Conservation (phyloP, 2,329 filamentous ascomycete genomes). For the Penicillium expansum region DNA sequence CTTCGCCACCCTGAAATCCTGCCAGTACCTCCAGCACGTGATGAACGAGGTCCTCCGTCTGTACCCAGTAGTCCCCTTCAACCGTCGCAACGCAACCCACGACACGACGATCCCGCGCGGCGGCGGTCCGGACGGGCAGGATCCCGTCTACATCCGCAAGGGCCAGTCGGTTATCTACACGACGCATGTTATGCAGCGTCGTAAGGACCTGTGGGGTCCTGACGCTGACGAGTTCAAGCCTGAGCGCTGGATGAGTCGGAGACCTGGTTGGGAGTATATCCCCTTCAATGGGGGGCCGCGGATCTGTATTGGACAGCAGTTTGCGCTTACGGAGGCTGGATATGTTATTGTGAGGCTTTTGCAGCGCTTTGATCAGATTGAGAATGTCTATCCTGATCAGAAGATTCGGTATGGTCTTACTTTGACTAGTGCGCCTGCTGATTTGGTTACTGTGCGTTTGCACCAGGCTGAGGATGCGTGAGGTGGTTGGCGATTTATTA, state of each 20-base stretch:
- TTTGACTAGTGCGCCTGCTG: slow-evolving; percentile 29
- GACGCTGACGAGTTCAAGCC: slow-evolving; percentile 59
- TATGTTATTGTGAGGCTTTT: slow-evolving; percentile 71
- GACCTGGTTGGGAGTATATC: slow-evolving; percentile 65
- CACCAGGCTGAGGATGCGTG: slow-evolving; percentile 26
- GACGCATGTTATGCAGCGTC: slow-evolving; percentile 70
- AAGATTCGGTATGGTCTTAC: slow-evolving; percentile 23
- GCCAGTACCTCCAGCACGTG: slow-evolving; percentile 38
- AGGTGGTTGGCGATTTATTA: background rate
- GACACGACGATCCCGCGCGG: slow-evolving; percentile 50
- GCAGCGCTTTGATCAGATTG: slow-evolving; percentile 66
- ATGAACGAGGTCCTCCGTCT: slow-evolving; percentile 46
- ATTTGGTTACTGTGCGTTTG: slow-evolving; percentile 33
- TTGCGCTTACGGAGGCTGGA: slow-evolving; percentile 66
- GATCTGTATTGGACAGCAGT: slow-evolving; percentile 77
- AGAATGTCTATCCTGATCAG: slow-evolving; percentile 32
- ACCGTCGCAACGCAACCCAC: slow-evolving; percentile 39
- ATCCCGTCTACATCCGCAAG: slow-evolving; percentile 65
- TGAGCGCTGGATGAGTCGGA: slow-evolving; percentile 68
- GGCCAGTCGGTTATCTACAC: slow-evolving; percentile 66
- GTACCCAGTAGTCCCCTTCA: slow-evolving; percentile 48
- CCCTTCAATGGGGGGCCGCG: slow-evolving; percentile 73
- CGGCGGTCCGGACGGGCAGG: slow-evolving; percentile 59
- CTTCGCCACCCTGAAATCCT: slow-evolving; percentile 44
- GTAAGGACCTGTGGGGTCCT: slow-evolving; percentile 49